A percentile compares a stretch with the other conserved stretches of the same genome.
These are phyloP conservation scores for Marasmius oreades DNA, from an alignment of 1,284 basidiomycete genomes.

Conservation along the genomic window DNA sequence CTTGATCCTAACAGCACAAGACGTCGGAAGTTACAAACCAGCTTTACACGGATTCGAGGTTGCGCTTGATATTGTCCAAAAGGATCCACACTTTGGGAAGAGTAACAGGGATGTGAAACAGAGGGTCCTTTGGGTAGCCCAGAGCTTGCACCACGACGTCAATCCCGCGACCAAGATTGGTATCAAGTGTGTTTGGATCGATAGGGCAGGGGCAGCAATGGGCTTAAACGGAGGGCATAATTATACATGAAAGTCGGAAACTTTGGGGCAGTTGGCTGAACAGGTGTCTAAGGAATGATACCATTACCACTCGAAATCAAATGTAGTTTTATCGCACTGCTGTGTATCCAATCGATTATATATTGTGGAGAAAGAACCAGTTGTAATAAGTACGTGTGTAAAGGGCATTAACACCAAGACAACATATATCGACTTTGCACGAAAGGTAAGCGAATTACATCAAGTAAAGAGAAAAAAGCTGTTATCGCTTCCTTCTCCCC, in stretches of 20 bases:
- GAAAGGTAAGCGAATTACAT: no score
- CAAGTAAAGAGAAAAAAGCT: not conserved
- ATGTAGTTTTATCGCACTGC: no score
- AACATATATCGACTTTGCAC: no score
- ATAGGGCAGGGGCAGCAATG: not conserved
- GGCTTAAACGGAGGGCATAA: not conserved
- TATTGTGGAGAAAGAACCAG: no score
- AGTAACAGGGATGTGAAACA: conserved; percentile 36
- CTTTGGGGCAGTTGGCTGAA: conserved; percentile 3
- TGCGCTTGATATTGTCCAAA: conserved; percentile 44
- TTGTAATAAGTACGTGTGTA: no score
- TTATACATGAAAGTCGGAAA: not conserved
- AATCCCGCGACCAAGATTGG: not conserved
- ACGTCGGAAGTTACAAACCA: conserved; percentile 68
- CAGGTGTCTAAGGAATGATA: not conserved
- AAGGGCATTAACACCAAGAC: no score
- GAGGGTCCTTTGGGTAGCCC: conserved; percentile 35
- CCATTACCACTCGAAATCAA: no score
- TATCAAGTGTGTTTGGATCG: not conserved
- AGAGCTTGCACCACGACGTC: not conserved
- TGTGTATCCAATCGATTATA: no score
- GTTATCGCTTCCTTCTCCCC: conserved; percentile 4
- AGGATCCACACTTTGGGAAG: conserved; percentile 33
- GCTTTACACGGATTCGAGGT: conserved; percentile 52
- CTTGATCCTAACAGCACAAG: conserved; percentile 63